Conservation (phyloP, 306 rosid species). For the Acacia crassicarpa region DNA sequence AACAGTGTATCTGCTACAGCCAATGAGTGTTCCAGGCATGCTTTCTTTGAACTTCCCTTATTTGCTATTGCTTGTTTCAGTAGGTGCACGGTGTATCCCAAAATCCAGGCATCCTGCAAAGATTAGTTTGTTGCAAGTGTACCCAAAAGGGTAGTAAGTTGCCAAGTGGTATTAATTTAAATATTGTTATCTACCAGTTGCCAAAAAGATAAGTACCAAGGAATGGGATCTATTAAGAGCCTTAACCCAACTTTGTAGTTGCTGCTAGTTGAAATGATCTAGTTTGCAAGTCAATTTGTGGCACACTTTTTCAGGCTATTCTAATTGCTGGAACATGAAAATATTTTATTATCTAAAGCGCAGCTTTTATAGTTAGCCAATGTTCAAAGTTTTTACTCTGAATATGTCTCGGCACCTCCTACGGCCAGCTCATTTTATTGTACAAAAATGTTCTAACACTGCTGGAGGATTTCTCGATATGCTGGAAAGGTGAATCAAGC, state of each 20-base stretch:
- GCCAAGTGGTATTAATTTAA: neutral
- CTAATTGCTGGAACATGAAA: neutral
- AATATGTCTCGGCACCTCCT: too few species aligned
- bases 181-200: neutral
- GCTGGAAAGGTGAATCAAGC: too few species aligned
- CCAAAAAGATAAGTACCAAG: neutral
- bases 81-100: neutral
- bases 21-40: neutral
- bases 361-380: neutral
- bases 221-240: neutral
- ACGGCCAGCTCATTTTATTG: too few species aligned
- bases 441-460: too few species aligned
- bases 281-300: neutral
- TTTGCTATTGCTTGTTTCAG: neutral
- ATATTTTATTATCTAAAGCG: neutral
- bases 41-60: too few species aligned
- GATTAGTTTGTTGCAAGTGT: neutral
- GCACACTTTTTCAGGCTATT: neutral
- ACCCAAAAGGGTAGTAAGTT: neutral
- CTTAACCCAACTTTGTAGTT: neutral
- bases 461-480: too few species aligned
- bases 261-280: neutral
- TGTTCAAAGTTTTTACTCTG: too few species aligned
- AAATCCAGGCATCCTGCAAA: too few species aligned
- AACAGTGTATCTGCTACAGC: too few species aligned